These are phyloP conservation scores for Coemansia sp. DNA, from an alignment of 192 early-diverging fungal genomes.

Conservation along the genomic window DNA sequence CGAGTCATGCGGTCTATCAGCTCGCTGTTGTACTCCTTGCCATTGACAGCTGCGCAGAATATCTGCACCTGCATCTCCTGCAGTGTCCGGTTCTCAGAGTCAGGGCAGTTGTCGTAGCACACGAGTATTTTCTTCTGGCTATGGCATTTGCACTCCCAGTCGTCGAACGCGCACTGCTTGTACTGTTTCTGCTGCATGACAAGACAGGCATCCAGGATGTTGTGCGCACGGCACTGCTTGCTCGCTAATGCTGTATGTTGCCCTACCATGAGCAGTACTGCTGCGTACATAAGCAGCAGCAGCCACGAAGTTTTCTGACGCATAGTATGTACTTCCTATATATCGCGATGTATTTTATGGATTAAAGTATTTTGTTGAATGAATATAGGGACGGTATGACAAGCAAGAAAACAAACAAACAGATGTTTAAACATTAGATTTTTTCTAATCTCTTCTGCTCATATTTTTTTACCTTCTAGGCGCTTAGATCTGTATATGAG, in stretches of 20 bases:
- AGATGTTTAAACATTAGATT: background rate
- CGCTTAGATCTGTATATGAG: background rate
- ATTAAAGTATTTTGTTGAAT: background rate
- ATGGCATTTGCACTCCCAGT: constrained; percentile 57
- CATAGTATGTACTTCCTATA: background rate
- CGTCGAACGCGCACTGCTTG: constrained; percentile 42
- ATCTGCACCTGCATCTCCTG: constrained; percentile 58
- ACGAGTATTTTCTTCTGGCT: constrained; percentile 50
- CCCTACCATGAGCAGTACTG: constrained; percentile 1
- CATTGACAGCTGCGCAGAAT: constrained; percentile 41
- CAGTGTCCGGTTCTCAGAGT: constrained; percentile 50
- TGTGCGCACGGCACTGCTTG: constrained; percentile 37
- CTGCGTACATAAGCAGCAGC: constrained; percentile 12
- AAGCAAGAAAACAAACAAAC: too few relatives aligned
- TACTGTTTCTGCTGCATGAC: constrained; percentile 44
- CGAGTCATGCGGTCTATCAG: constrained; percentile 51
- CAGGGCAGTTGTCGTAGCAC: constrained; percentile 57
- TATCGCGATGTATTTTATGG: background rate
- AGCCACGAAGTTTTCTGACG: background rate
- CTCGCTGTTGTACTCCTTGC: constrained; percentile 42
- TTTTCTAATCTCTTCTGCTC: background rate
- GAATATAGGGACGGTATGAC: background rate
- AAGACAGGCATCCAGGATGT: constrained; percentile 55
- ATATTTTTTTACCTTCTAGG: background rate
- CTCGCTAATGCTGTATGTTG: background rate